These are phyloP conservation scores for Furcasterigmium furcatum DNA, from an alignment of 2,329 filamentous ascomycete genomes.

Conservation along the genomic window DNA sequence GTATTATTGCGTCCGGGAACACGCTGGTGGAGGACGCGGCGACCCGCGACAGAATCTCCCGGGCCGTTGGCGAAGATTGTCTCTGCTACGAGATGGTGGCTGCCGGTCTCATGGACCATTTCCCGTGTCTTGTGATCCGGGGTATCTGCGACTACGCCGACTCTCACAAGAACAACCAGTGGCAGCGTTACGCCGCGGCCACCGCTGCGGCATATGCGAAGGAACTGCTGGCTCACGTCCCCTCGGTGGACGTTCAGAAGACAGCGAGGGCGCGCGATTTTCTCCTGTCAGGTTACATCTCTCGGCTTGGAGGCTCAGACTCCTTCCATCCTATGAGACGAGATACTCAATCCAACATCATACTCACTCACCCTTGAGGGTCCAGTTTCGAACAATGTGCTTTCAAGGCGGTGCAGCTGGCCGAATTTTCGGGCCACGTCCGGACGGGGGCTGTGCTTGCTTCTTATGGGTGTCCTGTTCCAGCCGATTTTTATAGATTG, in stretches of 20 bases:
- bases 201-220: slow-evolving; percentile 18
- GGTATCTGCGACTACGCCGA: slow-evolving; percentile 28
- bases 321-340: too few species aligned
- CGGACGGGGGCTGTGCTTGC: too few species aligned
- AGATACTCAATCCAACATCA: too few species aligned
- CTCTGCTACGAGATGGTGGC: slow-evolving; percentile 19
- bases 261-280: not conserved
- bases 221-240: slow-evolving; percentile 3
- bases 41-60: slow-evolving; percentile 7
- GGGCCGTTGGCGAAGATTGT: slow-evolving; percentile 1
- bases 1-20: slow-evolving; percentile 19
- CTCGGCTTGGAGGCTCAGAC: too few species aligned
- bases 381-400: too few species aligned
- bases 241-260: not conserved
- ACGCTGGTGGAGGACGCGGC: slow-evolving; percentile 11
- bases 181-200: slow-evolving; percentile 17
- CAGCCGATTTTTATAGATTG: too few species aligned
- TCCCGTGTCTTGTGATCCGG: slow-evolving; percentile 19
- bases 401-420: too few species aligned
- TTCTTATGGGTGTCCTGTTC: too few species aligned
- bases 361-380: too few species aligned
- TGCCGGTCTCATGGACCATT: slow-evolving; percentile 13
- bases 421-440: too few species aligned
- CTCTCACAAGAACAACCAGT: slow-evolving; percentile 19
- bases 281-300: not conserved